Conservation (phyloP, 805 yeast genomes). For the Schwanniomyces polymorphus region DNA sequence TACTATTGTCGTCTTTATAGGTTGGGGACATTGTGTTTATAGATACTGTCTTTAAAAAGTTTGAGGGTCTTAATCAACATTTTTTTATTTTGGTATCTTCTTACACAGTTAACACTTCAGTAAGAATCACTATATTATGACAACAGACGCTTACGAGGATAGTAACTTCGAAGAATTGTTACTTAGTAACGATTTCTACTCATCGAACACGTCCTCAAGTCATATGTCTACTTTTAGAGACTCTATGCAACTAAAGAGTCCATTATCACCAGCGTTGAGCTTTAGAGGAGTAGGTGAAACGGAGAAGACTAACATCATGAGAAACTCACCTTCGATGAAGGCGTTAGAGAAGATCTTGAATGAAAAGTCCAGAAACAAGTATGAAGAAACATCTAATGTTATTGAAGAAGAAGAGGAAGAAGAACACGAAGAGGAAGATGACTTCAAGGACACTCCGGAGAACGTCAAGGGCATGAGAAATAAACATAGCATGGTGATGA, state of each 20-base stretch:
- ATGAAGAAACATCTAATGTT: constrained; percentile 1
- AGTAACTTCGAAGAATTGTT: constrained; percentile 31
- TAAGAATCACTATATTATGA: not conserved
- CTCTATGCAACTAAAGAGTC: constrained; percentile 25
- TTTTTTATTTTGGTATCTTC: not conserved
- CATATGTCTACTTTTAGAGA: constrained; percentile 26
- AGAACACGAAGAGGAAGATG: constrained; percentile 9
- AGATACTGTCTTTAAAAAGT: not conserved
- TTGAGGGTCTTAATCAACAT: not conserved
- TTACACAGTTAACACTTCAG: not conserved
- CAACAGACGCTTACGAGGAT: not conserved
- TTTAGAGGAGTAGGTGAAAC: constrained; percentile 11
- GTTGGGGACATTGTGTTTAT: not conserved
- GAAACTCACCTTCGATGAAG: constrained; percentile 40
- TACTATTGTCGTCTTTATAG: not conserved
- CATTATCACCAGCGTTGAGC: constrained; percentile 25
- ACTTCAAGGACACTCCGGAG: not conserved
- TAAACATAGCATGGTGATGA: not conserved
- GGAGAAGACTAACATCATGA: constrained; percentile 30
- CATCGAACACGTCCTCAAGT: constrained; percentile 19
- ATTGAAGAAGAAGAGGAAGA: constrained; percentile 19
- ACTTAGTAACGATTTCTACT: constrained; percentile 33
- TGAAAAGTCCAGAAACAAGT: constrained; percentile 10
- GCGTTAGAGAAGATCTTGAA: constrained; percentile 37
- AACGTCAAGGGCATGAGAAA: not conserved